These are phyloP conservation scores for Arachnomyces sp. DNA, from an alignment of 2,329 filamentous ascomycete species.

Conservation along the genomic window DNA sequence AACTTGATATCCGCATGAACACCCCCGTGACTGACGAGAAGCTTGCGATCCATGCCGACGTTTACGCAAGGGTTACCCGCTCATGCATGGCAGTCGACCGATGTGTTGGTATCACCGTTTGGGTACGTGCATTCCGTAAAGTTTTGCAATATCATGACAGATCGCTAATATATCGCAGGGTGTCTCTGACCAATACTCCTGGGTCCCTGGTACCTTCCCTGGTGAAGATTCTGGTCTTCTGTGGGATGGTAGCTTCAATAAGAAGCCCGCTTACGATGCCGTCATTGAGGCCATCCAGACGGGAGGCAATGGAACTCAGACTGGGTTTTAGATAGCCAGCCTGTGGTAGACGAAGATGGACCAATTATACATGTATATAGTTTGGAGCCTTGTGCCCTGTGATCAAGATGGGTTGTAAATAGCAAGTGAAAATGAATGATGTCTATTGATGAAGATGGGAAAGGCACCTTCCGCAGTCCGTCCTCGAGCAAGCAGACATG, in stretches of 20 bases:
- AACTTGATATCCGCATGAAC: conserved; percentile 36
- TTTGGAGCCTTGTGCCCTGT: no score
- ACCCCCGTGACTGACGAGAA: conserved; percentile 8
- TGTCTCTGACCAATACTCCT: conserved; percentile 26
- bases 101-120: conserved; percentile 15
- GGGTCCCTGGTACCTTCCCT: conserved; percentile 28
- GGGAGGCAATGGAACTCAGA: no score
- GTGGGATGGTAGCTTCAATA: conserved; percentile 33
- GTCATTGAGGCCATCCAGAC: background rate
- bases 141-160: no score
- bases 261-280: conserved; percentile 30
- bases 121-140: conserved; percentile 15
- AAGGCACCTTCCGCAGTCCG: no score
- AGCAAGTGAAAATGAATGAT: no score
- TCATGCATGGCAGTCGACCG: conserved; percentile 10
- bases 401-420: no score
- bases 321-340: no score
- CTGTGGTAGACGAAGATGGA: no score
- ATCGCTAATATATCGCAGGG: background rate
- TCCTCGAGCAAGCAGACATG: no score
- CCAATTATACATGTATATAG: no score
- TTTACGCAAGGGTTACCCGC: background rate
- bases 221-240: conserved; percentile 26
- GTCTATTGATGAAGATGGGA: no score
- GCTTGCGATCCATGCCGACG: conserved; percentile 11